A percentile compares a stretch with the other conserved stretches of the same genome.
phyloP scores from a whole-genome alignment of 2,329 filamentous ascomycete genomes.

The Fusarium paranaense region DNA sequence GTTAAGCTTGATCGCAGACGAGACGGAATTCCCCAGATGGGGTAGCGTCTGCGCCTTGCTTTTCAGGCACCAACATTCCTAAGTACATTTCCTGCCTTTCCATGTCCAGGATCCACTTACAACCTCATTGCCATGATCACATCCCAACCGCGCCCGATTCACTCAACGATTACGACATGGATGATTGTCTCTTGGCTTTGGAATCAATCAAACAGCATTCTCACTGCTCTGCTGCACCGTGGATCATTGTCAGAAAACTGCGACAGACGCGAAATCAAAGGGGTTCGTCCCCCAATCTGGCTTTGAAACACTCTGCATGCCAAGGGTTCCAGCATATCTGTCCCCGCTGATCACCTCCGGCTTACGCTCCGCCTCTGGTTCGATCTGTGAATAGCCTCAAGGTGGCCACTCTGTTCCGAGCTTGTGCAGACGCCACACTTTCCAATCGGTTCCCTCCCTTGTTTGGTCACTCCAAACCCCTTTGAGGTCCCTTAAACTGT shows the following conservation, averaged over 20 bases:
- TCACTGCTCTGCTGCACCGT: not conserved
- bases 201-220: not conserved
- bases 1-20: not conserved
- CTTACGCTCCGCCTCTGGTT: not conserved
- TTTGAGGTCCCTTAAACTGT: not conserved
- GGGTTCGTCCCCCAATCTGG: constrained; percentile 24
- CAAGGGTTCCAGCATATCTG: constrained; percentile 12
- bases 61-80: not conserved
- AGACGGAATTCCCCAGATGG: not conserved
- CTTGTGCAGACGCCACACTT: not conserved
- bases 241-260: constrained; percentile 2
- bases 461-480: not conserved
- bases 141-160: not conserved
- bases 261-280: constrained; percentile 17
- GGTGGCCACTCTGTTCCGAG: not conserved
- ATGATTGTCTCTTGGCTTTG: not conserved
- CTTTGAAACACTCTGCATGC: constrained; percentile 25
- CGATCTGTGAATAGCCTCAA: constrained; percentile 16
- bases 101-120: constrained; percentile 9
- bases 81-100: not conserved
- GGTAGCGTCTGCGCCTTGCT: not conserved
- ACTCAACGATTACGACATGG: not conserved
- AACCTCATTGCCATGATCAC: constrained; percentile 8
- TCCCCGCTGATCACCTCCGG: constrained; percentile 8
- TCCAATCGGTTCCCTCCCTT: not conserved